phyloP scores from a whole-genome alignment of 2,329 filamentous ascomycete species.

The Clarireedia hainanense region DNA sequence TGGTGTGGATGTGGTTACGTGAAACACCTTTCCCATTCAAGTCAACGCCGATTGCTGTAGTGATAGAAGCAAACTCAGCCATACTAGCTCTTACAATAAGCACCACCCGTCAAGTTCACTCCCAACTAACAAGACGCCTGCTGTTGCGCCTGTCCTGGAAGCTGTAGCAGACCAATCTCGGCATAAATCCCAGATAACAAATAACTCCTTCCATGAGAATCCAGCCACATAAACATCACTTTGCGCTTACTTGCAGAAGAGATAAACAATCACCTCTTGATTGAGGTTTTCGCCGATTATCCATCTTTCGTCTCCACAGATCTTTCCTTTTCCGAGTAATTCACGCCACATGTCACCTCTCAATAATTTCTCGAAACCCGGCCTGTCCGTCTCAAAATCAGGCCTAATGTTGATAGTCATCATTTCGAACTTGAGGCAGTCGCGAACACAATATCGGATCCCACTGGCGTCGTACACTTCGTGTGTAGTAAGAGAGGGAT shows the following conservation, averaged over 20 bases:
- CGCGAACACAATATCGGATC: constrained; percentile 37
- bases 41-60: too few relatives aligned
- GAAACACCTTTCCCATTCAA: too few relatives aligned
- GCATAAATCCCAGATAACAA: too few relatives aligned
- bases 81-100: too few relatives aligned
- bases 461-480: constrained; percentile 41
- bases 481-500: constrained; percentile 41
- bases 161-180: too few relatives aligned
- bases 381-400: constrained; percentile 26
- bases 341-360: constrained; percentile 10
- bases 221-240: background rate
- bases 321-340: constrained; percentile 41
- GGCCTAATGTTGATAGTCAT: constrained; percentile 38
- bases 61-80: too few relatives aligned
- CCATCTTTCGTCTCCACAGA: constrained; percentile 54
- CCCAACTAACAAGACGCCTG: too few relatives aligned
- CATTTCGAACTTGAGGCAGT: constrained; percentile 41
- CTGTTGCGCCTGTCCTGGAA: too few relatives aligned
- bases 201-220: too few relatives aligned
- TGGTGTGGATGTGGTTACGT: too few relatives aligned
- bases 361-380: constrained; percentile 34
- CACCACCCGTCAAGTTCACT: too few relatives aligned
- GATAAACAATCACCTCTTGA: constrained; percentile 37
- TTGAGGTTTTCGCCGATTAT: constrained; percentile 49
- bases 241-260: background rate